Percentiles rank a stretch among this genome's conserved stretches.
Conservation (phyloP, 2,329 filamentous ascomycete genomes). For the Cadophora sp. region DNA sequence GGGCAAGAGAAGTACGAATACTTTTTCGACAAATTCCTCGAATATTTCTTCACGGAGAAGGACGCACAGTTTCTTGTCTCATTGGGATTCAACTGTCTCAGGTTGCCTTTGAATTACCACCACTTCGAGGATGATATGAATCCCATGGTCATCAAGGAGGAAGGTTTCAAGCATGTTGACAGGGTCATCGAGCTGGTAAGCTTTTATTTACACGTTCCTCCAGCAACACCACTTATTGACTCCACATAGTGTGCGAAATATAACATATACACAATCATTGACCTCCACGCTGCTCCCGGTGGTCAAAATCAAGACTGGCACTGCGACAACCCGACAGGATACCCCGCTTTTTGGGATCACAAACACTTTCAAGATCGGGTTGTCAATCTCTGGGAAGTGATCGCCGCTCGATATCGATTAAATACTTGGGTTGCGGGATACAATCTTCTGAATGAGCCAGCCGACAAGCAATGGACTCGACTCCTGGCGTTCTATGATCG, state of each 20-base stretch:
- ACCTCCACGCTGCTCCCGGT: too few species aligned
- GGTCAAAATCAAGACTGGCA: too few species aligned
- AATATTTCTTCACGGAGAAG: too few species aligned
- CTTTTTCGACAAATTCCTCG: too few species aligned
- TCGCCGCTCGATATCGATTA: slow-evolving; percentile 1
- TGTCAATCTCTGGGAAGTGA: slow-evolving; percentile 1
- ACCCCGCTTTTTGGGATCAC: not conserved
- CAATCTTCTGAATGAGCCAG: slow-evolving; percentile 5
- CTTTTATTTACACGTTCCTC: not conserved
- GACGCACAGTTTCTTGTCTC: too few species aligned
- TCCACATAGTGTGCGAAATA: too few species aligned
- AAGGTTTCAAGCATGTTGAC: slow-evolving; percentile 2
- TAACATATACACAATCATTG: too few species aligned
- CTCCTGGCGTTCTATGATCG: not conserved
- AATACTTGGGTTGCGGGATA: slow-evolving; percentile 1
- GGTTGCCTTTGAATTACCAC: not conserved
- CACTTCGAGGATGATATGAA: slow-evolving; percentile 7
- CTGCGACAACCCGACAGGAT: not conserved
- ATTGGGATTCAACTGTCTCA: too few species aligned
- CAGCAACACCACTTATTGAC: too few species aligned
- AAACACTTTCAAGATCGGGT: slow-evolving; percentile 6
- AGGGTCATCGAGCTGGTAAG: not conserved
- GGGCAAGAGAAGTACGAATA: too few species aligned
- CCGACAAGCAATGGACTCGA: slow-evolving; percentile 7
- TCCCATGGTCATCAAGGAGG: slow-evolving; percentile 3